phyloP scores from a whole-genome alignment of 257 asterid genomes.

The Nicotiana obtusifolia region DNA sequence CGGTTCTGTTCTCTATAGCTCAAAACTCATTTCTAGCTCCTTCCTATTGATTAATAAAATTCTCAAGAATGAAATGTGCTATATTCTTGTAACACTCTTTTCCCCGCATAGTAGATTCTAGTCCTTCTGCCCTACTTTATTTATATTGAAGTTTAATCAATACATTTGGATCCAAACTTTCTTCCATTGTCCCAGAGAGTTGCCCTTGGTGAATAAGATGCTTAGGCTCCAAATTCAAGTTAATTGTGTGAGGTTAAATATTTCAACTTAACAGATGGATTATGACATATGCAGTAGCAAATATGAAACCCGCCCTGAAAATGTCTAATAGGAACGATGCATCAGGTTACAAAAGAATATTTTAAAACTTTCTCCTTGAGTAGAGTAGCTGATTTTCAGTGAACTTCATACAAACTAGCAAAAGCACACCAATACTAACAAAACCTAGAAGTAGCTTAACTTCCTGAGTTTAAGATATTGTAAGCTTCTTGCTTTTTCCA shows the following conservation, averaged over 20 bases:
- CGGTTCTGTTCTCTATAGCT: not conserved
- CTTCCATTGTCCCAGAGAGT: not conserved
- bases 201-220: not conserved
- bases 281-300: not conserved
- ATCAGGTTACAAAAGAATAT: not conserved
- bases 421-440: not conserved
- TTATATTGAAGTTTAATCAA: not conserved
- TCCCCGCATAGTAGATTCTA: not conserved
- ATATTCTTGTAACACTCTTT: not conserved
- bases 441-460: not conserved
- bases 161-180: not conserved
- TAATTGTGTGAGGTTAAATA: not conserved
- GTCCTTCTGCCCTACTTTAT: not conserved
- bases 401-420: not conserved
- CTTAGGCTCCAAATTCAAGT: not conserved
- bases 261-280: not conserved
- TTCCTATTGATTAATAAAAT: not conserved
- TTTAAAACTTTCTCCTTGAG: not conserved
- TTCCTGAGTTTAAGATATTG: not conserved
- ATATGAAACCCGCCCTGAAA: not conserved
- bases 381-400: not conserved
- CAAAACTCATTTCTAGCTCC: not conserved
- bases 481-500: not conserved
- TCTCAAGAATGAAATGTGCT: not conserved
- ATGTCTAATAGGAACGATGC: not conserved